Percentiles rank a stretch among this genome's conserved stretches.
phyloP scores from a whole-genome alignment of 192 early-diverging fungal genomes.

The Entomortierella parvispora region DNA sequence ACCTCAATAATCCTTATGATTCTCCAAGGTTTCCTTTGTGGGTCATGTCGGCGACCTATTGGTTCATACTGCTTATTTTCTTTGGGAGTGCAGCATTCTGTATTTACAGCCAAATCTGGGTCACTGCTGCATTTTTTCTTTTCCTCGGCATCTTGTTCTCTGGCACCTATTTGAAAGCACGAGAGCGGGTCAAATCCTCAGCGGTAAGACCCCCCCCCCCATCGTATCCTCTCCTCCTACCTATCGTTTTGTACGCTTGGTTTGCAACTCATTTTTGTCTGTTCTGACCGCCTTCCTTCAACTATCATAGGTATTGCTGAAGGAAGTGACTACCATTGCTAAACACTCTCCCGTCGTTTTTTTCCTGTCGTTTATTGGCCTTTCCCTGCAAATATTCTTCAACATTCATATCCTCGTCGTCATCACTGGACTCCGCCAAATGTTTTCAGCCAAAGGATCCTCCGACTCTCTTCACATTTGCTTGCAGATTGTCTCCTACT shows the following conservation, averaged over 20 bases:
- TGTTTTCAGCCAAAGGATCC: conserved; percentile 21
- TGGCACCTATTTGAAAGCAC: background rate
- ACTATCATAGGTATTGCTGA: conserved; percentile 58
- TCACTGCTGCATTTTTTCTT: conserved; percentile 1
- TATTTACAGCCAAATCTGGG: conserved; percentile 4
- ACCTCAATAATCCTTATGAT: background rate
- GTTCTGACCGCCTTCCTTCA: background rate
- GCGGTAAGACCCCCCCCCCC: conserved; percentile 9
- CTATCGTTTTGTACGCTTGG: background rate
- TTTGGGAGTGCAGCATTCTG: conserved; percentile 3
- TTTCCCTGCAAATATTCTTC: conserved; percentile 63
- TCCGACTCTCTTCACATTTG: conserved; percentile 53
- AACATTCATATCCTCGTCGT: conserved; percentile 69
- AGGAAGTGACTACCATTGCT: conserved; percentile 74
- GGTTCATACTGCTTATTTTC: conserved; percentile 10
- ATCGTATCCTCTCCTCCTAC: too few species aligned
- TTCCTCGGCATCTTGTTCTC: conserved; percentile 2
- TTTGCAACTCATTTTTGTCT: background rate
- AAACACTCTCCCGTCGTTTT: conserved; percentile 71
- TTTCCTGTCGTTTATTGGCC: conserved; percentile 66
- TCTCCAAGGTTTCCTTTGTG: conserved; percentile 15
- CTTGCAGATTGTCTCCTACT: conserved; percentile 18
- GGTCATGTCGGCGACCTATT: conserved; percentile 16
- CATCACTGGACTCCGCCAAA: conserved; percentile 60
- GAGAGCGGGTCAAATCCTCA: conserved; percentile 7